These are phyloP conservation scores for Wakefieldia striispora DNA, from an alignment of 768 basidiomycete genomes.

Conservation along the genomic window DNA sequence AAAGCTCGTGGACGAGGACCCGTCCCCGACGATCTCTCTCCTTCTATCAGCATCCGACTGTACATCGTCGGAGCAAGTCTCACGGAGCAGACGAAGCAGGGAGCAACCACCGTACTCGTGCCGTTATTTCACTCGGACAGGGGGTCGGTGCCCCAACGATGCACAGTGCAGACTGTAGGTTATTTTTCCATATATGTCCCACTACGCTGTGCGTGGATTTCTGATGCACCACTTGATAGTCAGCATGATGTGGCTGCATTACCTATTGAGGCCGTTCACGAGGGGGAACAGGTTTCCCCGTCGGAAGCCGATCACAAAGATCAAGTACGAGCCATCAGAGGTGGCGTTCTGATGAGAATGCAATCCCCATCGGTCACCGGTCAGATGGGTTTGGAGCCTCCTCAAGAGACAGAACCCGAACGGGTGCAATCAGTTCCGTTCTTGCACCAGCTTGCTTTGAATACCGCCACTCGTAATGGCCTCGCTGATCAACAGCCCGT, in stretches of 20 bases:
- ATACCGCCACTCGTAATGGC: not conserved
- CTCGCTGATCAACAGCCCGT: conserved; percentile 11
- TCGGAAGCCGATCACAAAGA: conserved; percentile 2
- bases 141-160: conserved; percentile 43
- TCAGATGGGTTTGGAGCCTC: conserved; percentile 11
- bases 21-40: conserved; percentile 18
- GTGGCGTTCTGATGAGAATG: conserved; percentile 23
- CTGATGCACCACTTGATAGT: conserved; percentile 7
- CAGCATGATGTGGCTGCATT: conserved; percentile 21
- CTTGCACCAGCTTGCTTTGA: not conserved
- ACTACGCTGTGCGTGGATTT: not conserved
- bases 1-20: conserved; percentile 19
- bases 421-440: conserved; percentile 34
- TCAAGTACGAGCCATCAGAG: conserved; percentile 22
- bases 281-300: conserved; percentile 5
- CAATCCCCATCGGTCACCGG: conserved; percentile 10
- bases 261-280: conserved; percentile 18
- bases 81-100: not conserved
- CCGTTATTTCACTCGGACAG: conserved; percentile 40
- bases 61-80: conserved; percentile 10
- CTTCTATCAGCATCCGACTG: conserved; percentile 23
- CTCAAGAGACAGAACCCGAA: conserved; percentile 33
- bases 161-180: conserved; percentile 42
- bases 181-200: not conserved
- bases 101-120: conserved; percentile 37